phyloP scores from a whole-genome alignment of 2,329 filamentous ascomycete species.

The Bimuria novae-zelandiae region DNA sequence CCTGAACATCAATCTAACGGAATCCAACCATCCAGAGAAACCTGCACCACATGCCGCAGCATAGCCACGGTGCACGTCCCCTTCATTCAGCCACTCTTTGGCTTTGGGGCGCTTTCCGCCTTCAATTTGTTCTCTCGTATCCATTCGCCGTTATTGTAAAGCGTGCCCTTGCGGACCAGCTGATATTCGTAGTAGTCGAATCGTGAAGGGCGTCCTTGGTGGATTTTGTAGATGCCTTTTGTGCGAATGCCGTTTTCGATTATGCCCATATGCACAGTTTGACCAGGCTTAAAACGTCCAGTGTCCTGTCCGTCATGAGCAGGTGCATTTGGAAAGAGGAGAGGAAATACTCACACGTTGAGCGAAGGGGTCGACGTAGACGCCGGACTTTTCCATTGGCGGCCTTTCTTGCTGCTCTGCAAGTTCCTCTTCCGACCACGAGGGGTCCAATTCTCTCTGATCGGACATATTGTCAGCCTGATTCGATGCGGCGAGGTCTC shows the following conservation, averaged over 20 bases:
- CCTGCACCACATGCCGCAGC: constrained; percentile 10
- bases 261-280: constrained; percentile 34
- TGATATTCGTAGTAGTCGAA: constrained; percentile 35
- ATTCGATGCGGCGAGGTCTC: constrained; percentile 22
- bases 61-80: constrained; percentile 1
- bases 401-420: constrained; percentile 13
- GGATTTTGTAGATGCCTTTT: constrained; percentile 31
- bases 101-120: constrained; percentile 16
- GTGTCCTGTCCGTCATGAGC: constrained; percentile 20
- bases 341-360: constrained; percentile 16
- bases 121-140: constrained; percentile 35
- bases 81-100: constrained; percentile 22
- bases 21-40: constrained; percentile 4
- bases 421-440: constrained; percentile 13
- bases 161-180: constrained; percentile 20
- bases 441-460: constrained; percentile 22
- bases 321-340: constrained; percentile 1
- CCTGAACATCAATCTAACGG: constrained; percentile 11
- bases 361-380: constrained; percentile 23
- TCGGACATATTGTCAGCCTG: constrained; percentile 27
- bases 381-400: constrained; percentile 28
- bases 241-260: constrained; percentile 21
- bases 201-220: constrained; percentile 14
- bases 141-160: constrained; percentile 31
- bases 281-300: constrained; percentile 26